A percentile compares a stretch with the other conserved stretches of the same genome.
phyloP scores from a whole-genome alignment of 345 rosid species.

The Melastoma malabathricum region DNA sequence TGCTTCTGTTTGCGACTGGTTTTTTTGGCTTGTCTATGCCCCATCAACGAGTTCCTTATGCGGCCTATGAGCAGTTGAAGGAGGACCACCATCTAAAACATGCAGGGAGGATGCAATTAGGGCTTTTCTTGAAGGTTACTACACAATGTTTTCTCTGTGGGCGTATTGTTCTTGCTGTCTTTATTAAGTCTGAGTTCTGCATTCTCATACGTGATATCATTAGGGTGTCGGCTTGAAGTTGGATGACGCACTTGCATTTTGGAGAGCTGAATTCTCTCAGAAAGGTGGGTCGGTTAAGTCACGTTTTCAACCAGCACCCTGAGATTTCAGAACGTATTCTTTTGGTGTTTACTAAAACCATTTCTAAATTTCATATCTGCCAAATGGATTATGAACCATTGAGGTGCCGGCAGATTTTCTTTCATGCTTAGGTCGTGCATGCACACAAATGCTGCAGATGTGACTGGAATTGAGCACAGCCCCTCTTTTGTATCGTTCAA shows the following conservation, averaged over 20 bases:
- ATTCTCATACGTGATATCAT: not conserved
- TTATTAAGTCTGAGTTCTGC: not conserved
- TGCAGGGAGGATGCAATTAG: slow-evolving; percentile 96
- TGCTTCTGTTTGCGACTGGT: not conserved
- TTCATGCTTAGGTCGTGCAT: too few relatives aligned
- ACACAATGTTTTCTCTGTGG: not conserved
- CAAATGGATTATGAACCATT: too few relatives aligned
- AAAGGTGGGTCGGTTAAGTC: slow-evolving; percentile 35
- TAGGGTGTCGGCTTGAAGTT: slow-evolving; percentile 88
- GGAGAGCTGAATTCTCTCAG: slow-evolving; percentile 82
- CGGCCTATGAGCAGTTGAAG: slow-evolving; percentile 38
- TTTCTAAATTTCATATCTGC: too few relatives aligned
- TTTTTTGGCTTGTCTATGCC: not conserved
- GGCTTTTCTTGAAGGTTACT: slow-evolving; percentile 79
- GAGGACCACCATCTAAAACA: slow-evolving; percentile 96
- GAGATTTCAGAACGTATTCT: too few relatives aligned
- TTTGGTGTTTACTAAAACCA: too few relatives aligned
- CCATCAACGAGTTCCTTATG: slow-evolving; percentile 3
- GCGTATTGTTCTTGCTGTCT: not conserved
- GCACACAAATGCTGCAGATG: too few relatives aligned
- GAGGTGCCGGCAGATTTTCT: too few relatives aligned
- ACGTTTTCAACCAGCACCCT: too few relatives aligned
- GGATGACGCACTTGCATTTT: slow-evolving; percentile 89
- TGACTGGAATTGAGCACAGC: too few relatives aligned
- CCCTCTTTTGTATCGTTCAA: not conserved